Percentiles rank a stretch among this genome's conserved stretches.
Conservation (phyloP, 78 protist species). For the Ministeria vibrans region DNA sequence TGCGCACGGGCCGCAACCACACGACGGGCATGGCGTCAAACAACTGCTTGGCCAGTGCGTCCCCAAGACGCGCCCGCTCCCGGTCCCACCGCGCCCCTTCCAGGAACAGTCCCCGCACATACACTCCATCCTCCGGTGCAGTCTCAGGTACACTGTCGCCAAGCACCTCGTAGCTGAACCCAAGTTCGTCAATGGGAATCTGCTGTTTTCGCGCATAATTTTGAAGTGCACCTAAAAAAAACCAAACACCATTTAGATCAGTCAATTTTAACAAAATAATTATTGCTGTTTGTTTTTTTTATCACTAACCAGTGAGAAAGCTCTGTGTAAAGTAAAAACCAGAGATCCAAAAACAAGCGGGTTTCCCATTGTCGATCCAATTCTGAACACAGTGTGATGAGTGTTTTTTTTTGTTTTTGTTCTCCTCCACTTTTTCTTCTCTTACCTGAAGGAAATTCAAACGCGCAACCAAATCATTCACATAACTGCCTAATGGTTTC, state of each 20-base stretch:
- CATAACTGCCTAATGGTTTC: slow-evolving; percentile 61
- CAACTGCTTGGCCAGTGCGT: slow-evolving; percentile 58
- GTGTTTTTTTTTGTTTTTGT: too few relatives aligned
- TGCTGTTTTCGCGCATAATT: slow-evolving; percentile 62
- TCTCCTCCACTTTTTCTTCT: too few relatives aligned
- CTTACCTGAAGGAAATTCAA: too few relatives aligned
- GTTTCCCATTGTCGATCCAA: slow-evolving; percentile 58
- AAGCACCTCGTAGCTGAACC: slow-evolving; percentile 39
- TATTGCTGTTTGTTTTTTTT: slow-evolving; percentile 81
- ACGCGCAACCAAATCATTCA: slow-evolving; percentile 52
- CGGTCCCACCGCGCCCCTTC: slow-evolving; percentile 83
- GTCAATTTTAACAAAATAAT: slow-evolving; percentile 80
- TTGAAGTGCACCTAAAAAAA: slow-evolving; percentile 77
- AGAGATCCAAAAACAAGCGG: slow-evolving; percentile 63
- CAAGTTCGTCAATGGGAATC: slow-evolving; percentile 81
- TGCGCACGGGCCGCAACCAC: slow-evolving; percentile 42
- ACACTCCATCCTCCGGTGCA: slow-evolving; percentile 69
- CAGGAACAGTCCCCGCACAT: slow-evolving; percentile 73
- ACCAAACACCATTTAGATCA: too few relatives aligned
- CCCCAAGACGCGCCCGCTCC: slow-evolving; percentile 13
- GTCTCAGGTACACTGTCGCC: slow-evolving; percentile 25
- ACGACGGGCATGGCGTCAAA: slow-evolving; percentile 59
- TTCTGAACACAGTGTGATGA: not conserved
- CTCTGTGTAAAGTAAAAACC: slow-evolving; percentile 85
- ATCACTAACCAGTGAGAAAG: slow-evolving; percentile 18